Conservation (phyloP, 495 filamentous ascomycete genomes). For the Haplographium delicatum region DNA sequence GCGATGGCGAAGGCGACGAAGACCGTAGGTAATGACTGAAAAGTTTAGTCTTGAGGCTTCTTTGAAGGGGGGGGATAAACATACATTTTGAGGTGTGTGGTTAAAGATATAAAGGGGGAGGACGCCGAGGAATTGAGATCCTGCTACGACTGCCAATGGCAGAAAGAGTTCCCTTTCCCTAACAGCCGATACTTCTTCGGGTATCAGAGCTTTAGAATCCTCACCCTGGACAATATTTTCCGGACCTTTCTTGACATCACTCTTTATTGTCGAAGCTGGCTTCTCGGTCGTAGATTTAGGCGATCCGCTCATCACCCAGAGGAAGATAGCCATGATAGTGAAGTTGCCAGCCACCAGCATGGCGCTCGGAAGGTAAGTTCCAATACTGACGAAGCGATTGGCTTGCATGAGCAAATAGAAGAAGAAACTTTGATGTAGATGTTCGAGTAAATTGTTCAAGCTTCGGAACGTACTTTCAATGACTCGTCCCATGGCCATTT, state of each 20-base stretch:
- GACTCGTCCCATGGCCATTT: conserved; percentile 87
- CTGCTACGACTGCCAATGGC: conserved; percentile 66
- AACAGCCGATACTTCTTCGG: conserved; percentile 27
- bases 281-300: conserved; percentile 22
- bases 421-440: conserved; percentile 98
- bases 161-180: conserved; percentile 72
- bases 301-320: conserved; percentile 84
- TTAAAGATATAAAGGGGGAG: conserved; percentile 87
- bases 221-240: conserved; percentile 14
- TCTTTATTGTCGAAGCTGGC: conserved; percentile 14
- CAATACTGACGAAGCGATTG: conserved; percentile 93
- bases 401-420: conserved; percentile 92
- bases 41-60: conserved; percentile 8
- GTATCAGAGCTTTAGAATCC: conserved; percentile 19
- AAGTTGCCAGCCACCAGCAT: conserved; percentile 95
- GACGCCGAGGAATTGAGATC: conserved; percentile 70
- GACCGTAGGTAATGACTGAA: conserved; percentile 49
- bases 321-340: conserved; percentile 85
- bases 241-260: conserved; percentile 17
- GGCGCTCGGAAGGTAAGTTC: conserved; percentile 92
- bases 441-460: conserved; percentile 92
- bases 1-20: conserved; percentile 54
- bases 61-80: conserved; percentile 22
- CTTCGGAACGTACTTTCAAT: conserved; percentile 86
- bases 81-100: conserved; percentile 59